phyloP scores from a whole-genome alignment of 1,284 basidiomycete species.

The Stygiomarasmius scandens region DNA sequence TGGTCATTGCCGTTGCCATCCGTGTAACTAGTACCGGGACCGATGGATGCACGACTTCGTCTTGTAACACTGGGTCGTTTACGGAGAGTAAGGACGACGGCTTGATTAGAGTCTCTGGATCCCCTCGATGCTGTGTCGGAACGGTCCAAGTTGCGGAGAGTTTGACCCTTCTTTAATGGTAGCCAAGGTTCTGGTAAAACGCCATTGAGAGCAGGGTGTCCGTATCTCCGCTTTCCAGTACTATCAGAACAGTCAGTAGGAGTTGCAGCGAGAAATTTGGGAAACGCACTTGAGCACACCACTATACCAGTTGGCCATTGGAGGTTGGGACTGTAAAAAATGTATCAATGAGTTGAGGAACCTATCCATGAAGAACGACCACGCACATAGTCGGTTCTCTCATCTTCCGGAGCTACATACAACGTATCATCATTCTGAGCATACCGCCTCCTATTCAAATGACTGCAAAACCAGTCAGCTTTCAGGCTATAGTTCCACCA shows the following conservation, averaged over 20 bases:
- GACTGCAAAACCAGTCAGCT: slow-evolving; percentile 44
- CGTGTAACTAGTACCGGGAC: background rate
- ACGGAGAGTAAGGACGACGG: slow-evolving; percentile 75
- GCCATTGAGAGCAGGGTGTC: slow-evolving; percentile 88
- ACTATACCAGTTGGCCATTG: slow-evolving; percentile 90
- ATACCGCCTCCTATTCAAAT: slow-evolving; percentile 82
- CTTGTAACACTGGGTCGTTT: slow-evolving; percentile 62
- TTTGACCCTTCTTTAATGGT: slow-evolving; percentile 80
- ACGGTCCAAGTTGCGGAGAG: slow-evolving; percentile 53
- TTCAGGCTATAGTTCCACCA: background rate
- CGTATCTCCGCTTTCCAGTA: slow-evolving; percentile 86
- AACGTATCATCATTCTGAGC: slow-evolving; percentile 92
- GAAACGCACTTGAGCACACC: slow-evolving; percentile 82
- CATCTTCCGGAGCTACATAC: slow-evolving; percentile 91
- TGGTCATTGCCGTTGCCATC: slow-evolving; percentile 20
- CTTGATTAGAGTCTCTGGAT: slow-evolving; percentile 49
- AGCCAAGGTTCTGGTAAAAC: slow-evolving; percentile 90
- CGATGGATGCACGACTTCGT: slow-evolving; percentile 26
- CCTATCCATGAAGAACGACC: slow-evolving; percentile 1
- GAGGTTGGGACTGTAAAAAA: slow-evolving; percentile 93
- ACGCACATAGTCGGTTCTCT: slow-evolving; percentile 85
- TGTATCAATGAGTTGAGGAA: too few relatives aligned
- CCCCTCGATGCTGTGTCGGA: slow-evolving; percentile 31
- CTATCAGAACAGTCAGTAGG: slow-evolving; percentile 37
- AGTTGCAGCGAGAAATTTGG: too few relatives aligned